Evolutionary conservation across 2,329 filamentous ascomycete genomes (phyloP).

Genomic region (Elsinoe australis): DNA sequence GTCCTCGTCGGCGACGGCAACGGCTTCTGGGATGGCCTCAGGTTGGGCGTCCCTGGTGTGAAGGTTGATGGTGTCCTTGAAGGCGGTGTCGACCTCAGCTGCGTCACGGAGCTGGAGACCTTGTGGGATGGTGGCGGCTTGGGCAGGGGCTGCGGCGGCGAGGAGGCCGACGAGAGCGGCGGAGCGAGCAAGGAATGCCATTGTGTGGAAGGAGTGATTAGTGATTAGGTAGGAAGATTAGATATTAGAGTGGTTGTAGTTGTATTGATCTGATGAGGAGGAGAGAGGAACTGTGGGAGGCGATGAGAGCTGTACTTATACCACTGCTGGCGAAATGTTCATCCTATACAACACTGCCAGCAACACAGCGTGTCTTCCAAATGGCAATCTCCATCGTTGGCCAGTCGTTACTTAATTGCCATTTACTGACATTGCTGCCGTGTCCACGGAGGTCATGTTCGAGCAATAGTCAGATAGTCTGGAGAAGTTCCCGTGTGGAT

Average conservation of each 20-base stretch:
- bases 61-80: constrained; percentile 1
- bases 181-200: constrained; percentile 2
- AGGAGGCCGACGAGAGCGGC: constrained; percentile 10
- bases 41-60: constrained; percentile 5
- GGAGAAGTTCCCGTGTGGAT: too few relatives aligned
- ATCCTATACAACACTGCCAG: background rate
- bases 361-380: too few relatives aligned
- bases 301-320: background rate
- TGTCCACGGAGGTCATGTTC: too few relatives aligned
- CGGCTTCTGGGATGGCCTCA: background rate
- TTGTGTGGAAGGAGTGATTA: background rate
- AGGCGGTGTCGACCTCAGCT: background rate
- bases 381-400: too few relatives aligned
- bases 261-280: constrained; percentile 10
- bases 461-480: too few relatives aligned
- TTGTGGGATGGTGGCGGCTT: constrained; percentile 4
- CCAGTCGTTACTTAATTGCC: too few relatives aligned
- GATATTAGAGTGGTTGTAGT: background rate
- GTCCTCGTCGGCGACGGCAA: background rate
- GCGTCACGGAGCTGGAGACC: constrained; percentile 4
- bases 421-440: too few relatives aligned
- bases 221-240: background rate
- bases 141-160: constrained; percentile 1
- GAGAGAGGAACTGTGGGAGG: background rate
- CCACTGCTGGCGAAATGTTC: too few relatives aligned